Percentiles rank a stretch among this genome's conserved stretches.
Evolutionary conservation across 2,329 filamentous ascomycete species (phyloP).

Genomic region (Thelonectria discophora): DNA sequence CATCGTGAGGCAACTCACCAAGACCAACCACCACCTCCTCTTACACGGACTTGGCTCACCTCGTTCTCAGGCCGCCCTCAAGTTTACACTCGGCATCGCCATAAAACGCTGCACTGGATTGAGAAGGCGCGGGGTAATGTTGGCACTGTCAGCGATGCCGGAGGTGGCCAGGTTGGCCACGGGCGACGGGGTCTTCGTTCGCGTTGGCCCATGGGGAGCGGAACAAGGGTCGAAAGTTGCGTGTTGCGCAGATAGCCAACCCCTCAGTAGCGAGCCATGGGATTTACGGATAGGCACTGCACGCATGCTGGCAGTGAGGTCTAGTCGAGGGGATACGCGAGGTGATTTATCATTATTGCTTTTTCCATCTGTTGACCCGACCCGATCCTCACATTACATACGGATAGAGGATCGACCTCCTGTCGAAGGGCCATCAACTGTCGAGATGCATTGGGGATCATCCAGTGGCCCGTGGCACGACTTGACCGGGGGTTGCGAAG

Average conservation of each 20-base stretch:
- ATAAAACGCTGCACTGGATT: not conserved
- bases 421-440: conserved; percentile 17
- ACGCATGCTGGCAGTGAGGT: not conserved
- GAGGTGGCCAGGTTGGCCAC: conserved; percentile 3
- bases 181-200: conserved; percentile 1
- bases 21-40: no score
- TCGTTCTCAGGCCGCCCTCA: not conserved
- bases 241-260: conserved; percentile 4
- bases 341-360: not conserved
- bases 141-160: conserved; percentile 20
- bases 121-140: conserved; percentile 19
- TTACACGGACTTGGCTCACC: no score
- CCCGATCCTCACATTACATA: not conserved
- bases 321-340: not conserved
- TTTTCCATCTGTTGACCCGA: not conserved
- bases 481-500: not conserved
- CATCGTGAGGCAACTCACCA: no score
- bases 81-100: not conserved
- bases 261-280: conserved; percentile 1
- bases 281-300: not conserved
- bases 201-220: conserved; percentile 2
- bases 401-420: conserved; percentile 11
- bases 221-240: conserved; percentile 11
- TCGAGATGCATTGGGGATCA: conserved; percentile 10
- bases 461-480: conserved; percentile 11